A percentile compares a stretch with the other conserved stretches of the same genome.
Conservation (phyloP, 306 rosid genomes). For the Macrotyloma uniflorum region DNA sequence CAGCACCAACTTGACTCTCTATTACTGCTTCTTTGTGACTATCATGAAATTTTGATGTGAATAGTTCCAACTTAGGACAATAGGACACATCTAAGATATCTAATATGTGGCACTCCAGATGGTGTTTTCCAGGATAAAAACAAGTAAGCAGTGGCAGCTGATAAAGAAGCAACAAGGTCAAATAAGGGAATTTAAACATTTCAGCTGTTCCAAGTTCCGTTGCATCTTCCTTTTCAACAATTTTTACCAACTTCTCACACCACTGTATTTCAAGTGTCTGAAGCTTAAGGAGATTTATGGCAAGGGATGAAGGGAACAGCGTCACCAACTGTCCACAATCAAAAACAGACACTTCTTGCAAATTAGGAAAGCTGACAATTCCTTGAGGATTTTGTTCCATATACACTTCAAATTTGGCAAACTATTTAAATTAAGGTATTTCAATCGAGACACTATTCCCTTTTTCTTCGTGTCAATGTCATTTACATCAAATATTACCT, state of each 20-base stretch:
- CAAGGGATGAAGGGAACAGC: neutral
- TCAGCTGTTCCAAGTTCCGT: neutral
- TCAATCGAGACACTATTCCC: neutral
- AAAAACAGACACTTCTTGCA: neutral
- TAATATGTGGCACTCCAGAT: neutral
- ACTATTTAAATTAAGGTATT: neutral
- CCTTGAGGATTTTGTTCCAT: neutral
- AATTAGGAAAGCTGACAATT: constrained; percentile 4
- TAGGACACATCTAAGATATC: neutral
- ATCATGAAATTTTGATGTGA: neutral
- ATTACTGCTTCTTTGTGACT: neutral
- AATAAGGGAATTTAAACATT: constrained; percentile 3
- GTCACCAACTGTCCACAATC: neutral
- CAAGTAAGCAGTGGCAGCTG: neutral
- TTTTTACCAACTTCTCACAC: neutral
- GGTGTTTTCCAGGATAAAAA: constrained; percentile 1
- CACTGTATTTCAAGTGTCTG: neutral
- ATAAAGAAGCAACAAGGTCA: neutral
- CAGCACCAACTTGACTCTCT: neutral
- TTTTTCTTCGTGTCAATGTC: neutral
- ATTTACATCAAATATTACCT: neutral
- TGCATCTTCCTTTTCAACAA: constrained; percentile 12
- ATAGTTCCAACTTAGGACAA: neutral
- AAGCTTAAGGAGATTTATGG: neutral
- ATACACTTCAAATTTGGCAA: neutral